Evolutionary conservation across 768 basidiomycete species (phyloP), one percentile per base, ranked within the genome.

Genomic region (Tricholoma flavovirens): DNA sequence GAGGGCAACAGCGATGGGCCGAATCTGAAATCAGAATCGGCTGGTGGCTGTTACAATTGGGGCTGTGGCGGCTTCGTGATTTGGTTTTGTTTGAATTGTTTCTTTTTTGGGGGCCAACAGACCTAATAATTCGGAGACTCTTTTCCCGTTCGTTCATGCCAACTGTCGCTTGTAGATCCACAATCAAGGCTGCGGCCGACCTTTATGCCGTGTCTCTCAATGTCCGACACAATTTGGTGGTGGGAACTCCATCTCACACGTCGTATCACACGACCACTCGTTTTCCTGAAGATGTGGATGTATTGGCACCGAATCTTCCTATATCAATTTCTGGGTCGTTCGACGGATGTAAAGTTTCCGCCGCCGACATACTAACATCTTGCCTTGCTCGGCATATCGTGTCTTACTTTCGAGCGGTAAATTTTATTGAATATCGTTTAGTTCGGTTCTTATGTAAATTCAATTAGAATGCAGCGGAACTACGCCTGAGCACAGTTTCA

Each of bases 401-500:
- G 15, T 69, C 71, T 40, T 83, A 80, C 63, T 67, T 90, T 30
- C 74, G 71, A 62, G 61, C 67, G 73, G 87, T 79, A 71, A 30
- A 19, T 36, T 30, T 11, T 29, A 45, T 17, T 24, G 30, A 24
- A 14, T 17, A 45, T 38, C 9, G 22, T 26, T 17, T 22, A 22
- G 29, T 15, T 30, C 50, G 49, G 21, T 49, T 8, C 26, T 29
- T 42, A 19, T 6, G n/a, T 5, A 42, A 17, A 42, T n/a, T 36
- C 55, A 62, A 17, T 38, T 56, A 90, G 88, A 89, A 90, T 66
- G 72, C 81, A 17, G 59, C 64, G 38, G 75, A 76, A 56, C 77
- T 90, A 10, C 85, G 83, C 35, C 69, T 90, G 52, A 77, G 77
- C 56, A 73, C 71, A 49, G 71, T 88, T 38, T 87, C 87, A n/a